Base-by-base conservation (phyloP, 2,329 filamentous ascomycete genomes). In the Didymella segeticola region DNA sequence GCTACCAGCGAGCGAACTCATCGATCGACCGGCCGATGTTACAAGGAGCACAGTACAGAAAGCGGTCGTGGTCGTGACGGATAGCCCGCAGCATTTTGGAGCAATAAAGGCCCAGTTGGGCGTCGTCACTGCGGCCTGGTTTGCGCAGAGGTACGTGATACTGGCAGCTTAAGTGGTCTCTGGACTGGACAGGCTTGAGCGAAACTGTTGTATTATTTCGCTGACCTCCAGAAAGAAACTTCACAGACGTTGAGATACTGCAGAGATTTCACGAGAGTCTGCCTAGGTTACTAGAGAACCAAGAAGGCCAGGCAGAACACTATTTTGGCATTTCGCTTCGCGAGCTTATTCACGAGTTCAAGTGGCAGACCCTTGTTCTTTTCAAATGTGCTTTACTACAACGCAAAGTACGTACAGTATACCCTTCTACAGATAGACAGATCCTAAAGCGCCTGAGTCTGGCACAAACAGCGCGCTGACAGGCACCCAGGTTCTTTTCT, bases 31-130 rank as follows among this genome's bases (percentile, higher is more conserved):
- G 0, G 81, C 89, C 43, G 93, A 98, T 53, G 95, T 99, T 45
- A 99, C 95, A n/a, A 85, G 95, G 57, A 96, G 91, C 56, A 97
- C 95, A 1, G 95, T 99, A 34, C 95, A 99, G 74, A 99, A 99
- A 79, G 95, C 93, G 12, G 92, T 99, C 3, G 93, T 99, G 38
- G 92, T 96, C 49, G 91, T 99, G 64, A 92, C 91, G 48, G 91
- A 97, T 75, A 91, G 86, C 59, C 95, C 95, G 8, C 90, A 95
- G 70, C 87, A 87, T 68, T 96, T 99, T 75, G 93, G 92, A 50
- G 90, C 95, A 78, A 79, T 99, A 72, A 87, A 93, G 67, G 91
- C 98, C 76, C 89, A 95, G 62, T 79, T 99, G 60, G 89, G 90
- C 42, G 87, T 96, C 26, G 93, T 99, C 14, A 97, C 93, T 4